Conservation (phyloP, 768 basidiomycete species). For the Termitomyces sp. region DNA sequence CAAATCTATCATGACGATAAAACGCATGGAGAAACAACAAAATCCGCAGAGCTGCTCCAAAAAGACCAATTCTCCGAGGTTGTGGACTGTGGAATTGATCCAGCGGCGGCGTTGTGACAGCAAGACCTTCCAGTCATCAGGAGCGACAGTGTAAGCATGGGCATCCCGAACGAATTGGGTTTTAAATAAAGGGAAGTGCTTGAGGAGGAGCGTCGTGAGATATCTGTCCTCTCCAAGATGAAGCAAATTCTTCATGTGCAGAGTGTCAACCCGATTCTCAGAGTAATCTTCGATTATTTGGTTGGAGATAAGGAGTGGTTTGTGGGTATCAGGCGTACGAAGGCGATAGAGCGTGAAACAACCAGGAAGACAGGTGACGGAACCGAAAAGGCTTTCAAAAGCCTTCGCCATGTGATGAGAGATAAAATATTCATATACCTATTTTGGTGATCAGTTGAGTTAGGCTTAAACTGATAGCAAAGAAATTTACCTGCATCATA, state of each 20-base stretch:
- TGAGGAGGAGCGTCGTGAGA: conserved; percentile 90
- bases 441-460: conserved; percentile 4
- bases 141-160: conserved; percentile 91
- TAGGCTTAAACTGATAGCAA: neutral
- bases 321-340: conserved; percentile 91
- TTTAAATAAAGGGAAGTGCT: conserved; percentile 93
- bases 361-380: conserved; percentile 97
- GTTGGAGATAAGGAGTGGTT: conserved; percentile 90
- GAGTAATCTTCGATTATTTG: conserved; percentile 90
- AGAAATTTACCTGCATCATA: conserved; percentile 79
- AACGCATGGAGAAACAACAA: conserved; percentile 99
- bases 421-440: conserved; percentile 99
- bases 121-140: conserved; percentile 92
- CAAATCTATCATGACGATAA: conserved; percentile 95
- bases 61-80: conserved; percentile 90
- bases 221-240: conserved; percentile 99
- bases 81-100: conserved; percentile 99
- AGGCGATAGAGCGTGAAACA: conserved; percentile 98
- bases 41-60: conserved; percentile 91
- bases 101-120: conserved; percentile 97
- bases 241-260: conserved; percentile 98
- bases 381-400: conserved; percentile 95
- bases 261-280: conserved; percentile 93
- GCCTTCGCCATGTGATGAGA: conserved; percentile 99
- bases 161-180: conserved; percentile 96